Evolutionary conservation across 768 basidiomycete species (phyloP), one percentile per base, ranked within the genome.

Genomic region (Rhodotorula graminis): DNA sequence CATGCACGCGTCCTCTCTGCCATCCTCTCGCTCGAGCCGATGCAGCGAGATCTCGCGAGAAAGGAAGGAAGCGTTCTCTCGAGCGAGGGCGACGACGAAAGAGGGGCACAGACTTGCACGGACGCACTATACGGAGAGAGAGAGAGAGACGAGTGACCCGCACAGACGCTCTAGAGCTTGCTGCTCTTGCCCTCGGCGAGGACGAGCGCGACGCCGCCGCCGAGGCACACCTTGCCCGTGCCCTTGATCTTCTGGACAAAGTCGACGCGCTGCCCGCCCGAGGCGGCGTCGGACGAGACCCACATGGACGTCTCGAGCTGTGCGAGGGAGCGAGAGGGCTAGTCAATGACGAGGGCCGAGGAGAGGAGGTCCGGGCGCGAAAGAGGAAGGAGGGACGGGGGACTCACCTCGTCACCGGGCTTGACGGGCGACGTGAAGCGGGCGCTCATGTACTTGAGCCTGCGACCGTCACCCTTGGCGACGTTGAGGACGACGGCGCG

Each of bases 401-500:
- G n/a, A 61, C 60, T n/a, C 42, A 61, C 60, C 60, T 61, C 71
- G 33, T 76, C 71, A 1, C 71, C 74, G 16, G 74, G 74, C 1
- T 67, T 60, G 49, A 76, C 74, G n/a, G 74, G 92, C 2, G 89
- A 84, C 0, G 90, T 91, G 83, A 94, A 94, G 40, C 89, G 84
- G 44, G 85, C 88, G 23, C 88, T 88, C 78, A 90, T 89, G 76
- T 87, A 83, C 72, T 84, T 87, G 72, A 94, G 82, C 3, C 88
- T 83, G 8, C 83, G 82, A 6, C 88, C 84, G 74, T 90, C 86
- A 57, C 85, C 85, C 0, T 84, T 85, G 0, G 87, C 90, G 21
- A 88, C 84, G 3, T 84, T 84, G 69, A 85, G 84, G 72, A 94
- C 83, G 65, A 93, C 81, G 2, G 87, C 90, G 56, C 91, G 87